Percentiles rank a stretch among this genome's conserved stretches.
Conservation (phyloP, 2,329 filamentous ascomycete genomes). For the Metarhizium humberi region DNA sequence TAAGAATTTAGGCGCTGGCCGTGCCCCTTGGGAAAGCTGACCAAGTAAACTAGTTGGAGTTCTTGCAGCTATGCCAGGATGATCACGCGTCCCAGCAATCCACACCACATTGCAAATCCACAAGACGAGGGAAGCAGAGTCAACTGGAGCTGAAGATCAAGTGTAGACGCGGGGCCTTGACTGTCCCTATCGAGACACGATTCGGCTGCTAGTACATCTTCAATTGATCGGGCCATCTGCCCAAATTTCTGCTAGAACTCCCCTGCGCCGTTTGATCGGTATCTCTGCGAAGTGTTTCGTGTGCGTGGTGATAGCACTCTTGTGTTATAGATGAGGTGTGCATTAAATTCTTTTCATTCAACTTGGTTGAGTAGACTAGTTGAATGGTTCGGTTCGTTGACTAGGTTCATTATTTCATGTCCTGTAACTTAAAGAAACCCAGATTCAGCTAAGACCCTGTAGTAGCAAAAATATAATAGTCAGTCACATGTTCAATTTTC, state of each 20-base stretch:
- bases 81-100: not conserved
- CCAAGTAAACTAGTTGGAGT: not conserved
- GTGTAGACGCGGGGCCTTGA: not conserved
- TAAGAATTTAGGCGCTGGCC: not conserved
- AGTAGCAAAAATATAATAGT: constrained; percentile 5
- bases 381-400: not conserved
- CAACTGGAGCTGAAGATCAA: not conserved
- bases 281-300: not conserved
- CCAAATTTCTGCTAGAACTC: not conserved
- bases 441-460: constrained; percentile 51
- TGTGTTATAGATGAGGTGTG: not conserved
- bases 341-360: not conserved
- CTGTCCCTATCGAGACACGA: not conserved
- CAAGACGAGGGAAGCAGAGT: not conserved
- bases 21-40: not conserved
- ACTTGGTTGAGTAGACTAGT: not conserved
- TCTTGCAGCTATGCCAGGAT: not conserved
- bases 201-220: not conserved
- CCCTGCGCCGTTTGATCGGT: not conserved
- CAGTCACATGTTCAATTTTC: not conserved
- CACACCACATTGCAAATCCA: not conserved
- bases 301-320: not conserved
- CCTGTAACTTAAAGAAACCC: constrained; percentile 41
- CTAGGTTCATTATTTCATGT: constrained; percentile 3
- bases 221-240: not conserved